Evolutionary conservation across 83 land plant genomes (phyloP).

Genomic region (Larix sibirica): DNA sequence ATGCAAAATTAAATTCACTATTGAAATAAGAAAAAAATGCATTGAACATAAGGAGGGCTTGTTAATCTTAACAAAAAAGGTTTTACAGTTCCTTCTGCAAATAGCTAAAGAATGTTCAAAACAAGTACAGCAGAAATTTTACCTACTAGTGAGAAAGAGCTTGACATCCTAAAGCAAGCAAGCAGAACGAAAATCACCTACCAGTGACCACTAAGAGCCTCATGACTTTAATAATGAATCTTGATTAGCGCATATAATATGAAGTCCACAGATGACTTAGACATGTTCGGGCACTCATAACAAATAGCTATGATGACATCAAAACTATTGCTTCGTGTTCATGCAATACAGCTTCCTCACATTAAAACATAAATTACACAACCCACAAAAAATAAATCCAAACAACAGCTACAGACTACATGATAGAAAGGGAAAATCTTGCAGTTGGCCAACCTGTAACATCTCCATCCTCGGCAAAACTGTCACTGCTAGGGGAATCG

Average conservation of each 20-base stretch:
- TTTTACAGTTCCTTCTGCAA: too few relatives aligned
- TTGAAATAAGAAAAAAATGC: too few relatives aligned
- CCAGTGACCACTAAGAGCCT: background rate
- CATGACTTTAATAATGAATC: background rate
- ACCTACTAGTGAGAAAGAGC: too few relatives aligned
- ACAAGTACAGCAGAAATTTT: too few relatives aligned
- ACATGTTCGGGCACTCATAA: background rate
- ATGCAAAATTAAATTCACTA: too few relatives aligned
- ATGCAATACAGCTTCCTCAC: background rate
- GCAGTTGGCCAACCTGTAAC: background rate
- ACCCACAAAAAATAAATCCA: background rate
- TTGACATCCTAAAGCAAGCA: background rate
- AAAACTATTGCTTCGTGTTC: background rate
- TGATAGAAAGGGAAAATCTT: background rate
- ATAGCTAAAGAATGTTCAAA: too few relatives aligned
- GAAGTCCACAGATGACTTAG: background rate
- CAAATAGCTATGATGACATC: too few relatives aligned
- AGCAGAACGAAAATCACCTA: background rate
- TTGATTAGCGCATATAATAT: background rate
- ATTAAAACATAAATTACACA: background rate
- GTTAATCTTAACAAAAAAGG: too few relatives aligned
- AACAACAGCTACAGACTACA: conserved; percentile 4
- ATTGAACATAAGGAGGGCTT: too few relatives aligned
- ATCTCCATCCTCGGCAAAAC: conserved; percentile 1
- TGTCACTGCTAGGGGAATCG: conserved; percentile 12